Evolutionary conservation across 768 basidiomycete species (phyloP), one percentile per base, ranked within the genome.

Genomic region (Amylocystis lapponica): DNA sequence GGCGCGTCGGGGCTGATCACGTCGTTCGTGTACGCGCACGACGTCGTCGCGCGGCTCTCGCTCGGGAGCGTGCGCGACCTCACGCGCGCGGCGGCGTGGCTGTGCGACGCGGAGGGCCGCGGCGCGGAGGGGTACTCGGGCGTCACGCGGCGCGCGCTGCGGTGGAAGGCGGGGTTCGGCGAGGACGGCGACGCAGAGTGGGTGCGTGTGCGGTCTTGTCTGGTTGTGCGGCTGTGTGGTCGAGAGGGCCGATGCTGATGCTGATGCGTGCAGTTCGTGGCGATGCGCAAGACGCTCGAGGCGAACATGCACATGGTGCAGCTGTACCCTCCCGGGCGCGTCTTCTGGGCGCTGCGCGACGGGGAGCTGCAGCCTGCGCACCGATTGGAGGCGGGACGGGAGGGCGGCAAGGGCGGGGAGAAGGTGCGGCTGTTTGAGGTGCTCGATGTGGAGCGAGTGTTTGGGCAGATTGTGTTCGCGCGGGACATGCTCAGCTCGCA

Each of bases 401-500:
- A 78, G 53, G 56, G n/a, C 37, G 42, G 40, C 17, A 32, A 27
- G 5, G 40, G 13, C 44, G 60, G 61, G n/a, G 70, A 78, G 26
- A 81, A 79, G 53, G 57, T 88, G 12, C 69, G 87, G 38, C 58
- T 91, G 25, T 91, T 89, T 49, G 84, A 89, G 56, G 86, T 91
- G 9, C 56, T 79, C 26, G 79, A 89, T 46, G 80, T 81, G 12
- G 81, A 88, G 62, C 73, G 75, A 52, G 83, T 86, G 35, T 92
- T 90, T 57, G 74, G 72, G 13, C 86, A 91, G 62, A 78, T 91
- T 44, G 76, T 89, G 5, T 91, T 91, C 63, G 78, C 86, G 26
- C 72, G 72, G 59, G 83, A 86, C 57, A 91, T 92, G 89, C 67
- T 92, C 47, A 81, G 78, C 54, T 78, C 86, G 9, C 86, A 89